A percentile compares a stretch with the other conserved stretches of the same genome.
phyloP scores from a whole-genome alignment of 495 filamentous ascomycete species.

The Xylaria grammica region DNA sequence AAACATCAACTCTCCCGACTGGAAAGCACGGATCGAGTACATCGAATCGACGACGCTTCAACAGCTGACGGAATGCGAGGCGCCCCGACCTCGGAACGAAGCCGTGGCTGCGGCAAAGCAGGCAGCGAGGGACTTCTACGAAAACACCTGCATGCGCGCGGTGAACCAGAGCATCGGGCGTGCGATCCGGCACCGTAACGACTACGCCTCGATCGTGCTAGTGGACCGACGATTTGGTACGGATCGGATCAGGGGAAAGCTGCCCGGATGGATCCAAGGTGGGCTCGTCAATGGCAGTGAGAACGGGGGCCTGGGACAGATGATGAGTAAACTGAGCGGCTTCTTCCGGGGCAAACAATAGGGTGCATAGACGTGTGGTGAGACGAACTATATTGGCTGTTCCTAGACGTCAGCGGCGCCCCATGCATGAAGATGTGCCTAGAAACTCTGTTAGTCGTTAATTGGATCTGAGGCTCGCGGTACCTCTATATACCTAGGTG shows the following conservation, averaged over 20 bases:
- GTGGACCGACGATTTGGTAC: constrained; percentile 78
- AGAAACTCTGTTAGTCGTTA: no score
- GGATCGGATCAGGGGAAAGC: constrained; percentile 71
- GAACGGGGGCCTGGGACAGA: constrained; percentile 51
- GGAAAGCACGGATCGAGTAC: constrained; percentile 89
- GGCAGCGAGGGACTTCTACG: constrained; percentile 82
- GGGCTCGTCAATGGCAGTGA: constrained; percentile 57
- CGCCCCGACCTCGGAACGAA: constrained; percentile 60
- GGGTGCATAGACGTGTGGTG: no score
- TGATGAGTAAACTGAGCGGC: constrained; percentile 58
- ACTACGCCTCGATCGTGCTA: constrained; percentile 90
- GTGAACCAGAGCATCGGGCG: constrained; percentile 96
- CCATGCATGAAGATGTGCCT: no score
- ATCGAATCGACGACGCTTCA: constrained; percentile 71
- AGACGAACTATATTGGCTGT: neutral
- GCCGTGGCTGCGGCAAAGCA: constrained; percentile 58
- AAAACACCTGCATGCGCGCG: constrained; percentile 94
- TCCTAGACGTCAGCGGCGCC: no score
- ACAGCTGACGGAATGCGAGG: constrained; percentile 44
- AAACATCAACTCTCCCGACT: constrained; percentile 86
- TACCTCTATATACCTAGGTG: no score
- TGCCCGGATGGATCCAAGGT: constrained; percentile 86
- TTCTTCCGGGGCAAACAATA: constrained; percentile 61
- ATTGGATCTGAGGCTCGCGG: no score
- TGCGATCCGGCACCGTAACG: constrained; percentile 84